These are phyloP conservation scores for Teratosphaeria destructans DNA, from an alignment of 2,329 filamentous ascomycete species.

Conservation along the genomic window DNA sequence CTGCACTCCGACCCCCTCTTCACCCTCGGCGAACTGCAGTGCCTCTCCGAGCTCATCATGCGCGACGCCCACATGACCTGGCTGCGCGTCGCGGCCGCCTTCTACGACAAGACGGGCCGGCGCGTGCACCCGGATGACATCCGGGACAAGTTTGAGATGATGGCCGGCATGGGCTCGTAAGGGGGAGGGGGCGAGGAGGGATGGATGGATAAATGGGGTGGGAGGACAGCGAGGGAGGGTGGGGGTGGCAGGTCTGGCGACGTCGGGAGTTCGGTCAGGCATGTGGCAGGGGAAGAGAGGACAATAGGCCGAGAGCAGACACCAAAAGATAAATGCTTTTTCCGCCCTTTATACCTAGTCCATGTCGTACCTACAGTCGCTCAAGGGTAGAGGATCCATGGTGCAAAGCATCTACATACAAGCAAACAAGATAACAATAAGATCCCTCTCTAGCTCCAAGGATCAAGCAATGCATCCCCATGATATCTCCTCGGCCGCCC, in stretches of 20 bases:
- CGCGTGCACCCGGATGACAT: slow-evolving; percentile 34
- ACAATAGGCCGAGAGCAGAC: too few relatives aligned
- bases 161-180: slow-evolving; percentile 4
- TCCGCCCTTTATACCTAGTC: background rate
- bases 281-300: too few relatives aligned
- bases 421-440: background rate
- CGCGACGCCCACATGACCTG: slow-evolving; percentile 35
- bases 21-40: slow-evolving; percentile 28
- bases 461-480: background rate
- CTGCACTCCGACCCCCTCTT: slow-evolving; percentile 27
- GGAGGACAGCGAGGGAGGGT: too few relatives aligned
- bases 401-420: background rate
- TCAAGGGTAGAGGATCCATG: background rate
- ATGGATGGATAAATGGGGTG: background rate
- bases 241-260: background rate
- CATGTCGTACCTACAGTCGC: background rate
- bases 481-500: background rate
- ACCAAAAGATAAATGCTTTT: background rate
- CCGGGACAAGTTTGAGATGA: slow-evolving; percentile 30
- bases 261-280: too few relatives aligned
- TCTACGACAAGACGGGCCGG: slow-evolving; percentile 41
- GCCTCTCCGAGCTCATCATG: slow-evolving; percentile 35
- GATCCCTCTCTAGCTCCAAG: background rate
- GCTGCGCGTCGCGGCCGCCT: slow-evolving; percentile 36
- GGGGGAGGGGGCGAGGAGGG: background rate